A percentile compares a stretch with the other conserved stretches of the same genome.
Conservation (phyloP, 768 basidiomycete genomes). For the Rhodosporidiobolus odoratus region DNA sequence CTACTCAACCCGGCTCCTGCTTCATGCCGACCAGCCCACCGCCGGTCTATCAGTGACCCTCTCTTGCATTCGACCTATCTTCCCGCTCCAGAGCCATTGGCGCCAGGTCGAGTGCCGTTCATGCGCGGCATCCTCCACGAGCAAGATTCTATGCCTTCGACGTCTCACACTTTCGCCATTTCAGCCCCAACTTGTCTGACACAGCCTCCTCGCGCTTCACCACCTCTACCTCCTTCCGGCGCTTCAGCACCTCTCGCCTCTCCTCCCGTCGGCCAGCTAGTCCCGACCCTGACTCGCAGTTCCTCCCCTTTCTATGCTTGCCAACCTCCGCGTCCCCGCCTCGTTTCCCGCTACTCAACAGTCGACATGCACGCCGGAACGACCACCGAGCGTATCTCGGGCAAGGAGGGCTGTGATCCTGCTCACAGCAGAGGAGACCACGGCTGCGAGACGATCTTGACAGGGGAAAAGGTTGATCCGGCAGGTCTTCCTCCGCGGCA, state of each 20-base stretch:
- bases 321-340: not conserved
- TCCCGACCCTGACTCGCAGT: not conserved
- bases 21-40: not conserved
- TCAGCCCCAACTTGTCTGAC: too few relatives aligned
- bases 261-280: not conserved
- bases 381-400: not conserved
- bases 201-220: not conserved
- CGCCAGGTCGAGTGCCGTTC: constrained; percentile 11
- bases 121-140: constrained; percentile 19
- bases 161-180: not conserved
- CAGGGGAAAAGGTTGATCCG: not conserved
- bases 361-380: not conserved
- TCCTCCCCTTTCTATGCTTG: not conserved
- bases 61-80: not conserved
- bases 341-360: constrained; percentile 10
- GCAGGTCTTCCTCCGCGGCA: too few relatives aligned
- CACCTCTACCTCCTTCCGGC: not conserved
- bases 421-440: not conserved
- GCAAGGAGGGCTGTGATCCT: not conserved
- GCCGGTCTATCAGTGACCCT: constrained; percentile 2
- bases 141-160: not conserved
- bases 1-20: not conserved
- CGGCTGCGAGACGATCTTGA: not conserved
- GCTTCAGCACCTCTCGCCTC: not conserved
- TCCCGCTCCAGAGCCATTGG: not conserved